Evolutionary conservation across 257 asterid genomes (phyloP).

Genomic region (Eucommia ulmoides): DNA sequence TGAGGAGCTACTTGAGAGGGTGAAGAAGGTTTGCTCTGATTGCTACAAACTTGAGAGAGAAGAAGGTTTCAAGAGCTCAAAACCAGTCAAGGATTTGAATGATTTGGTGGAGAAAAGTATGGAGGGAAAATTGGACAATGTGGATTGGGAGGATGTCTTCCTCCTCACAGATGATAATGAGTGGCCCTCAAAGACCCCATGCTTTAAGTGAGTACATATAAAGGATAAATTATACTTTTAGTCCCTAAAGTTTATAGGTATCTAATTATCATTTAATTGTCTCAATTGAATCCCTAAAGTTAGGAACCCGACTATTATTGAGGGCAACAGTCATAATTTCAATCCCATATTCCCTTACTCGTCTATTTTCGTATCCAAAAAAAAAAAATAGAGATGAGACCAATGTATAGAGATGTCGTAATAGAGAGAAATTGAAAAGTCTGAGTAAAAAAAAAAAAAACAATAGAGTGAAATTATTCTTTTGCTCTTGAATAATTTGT

Average conservation of each 20-base stretch:
- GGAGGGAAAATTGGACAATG: slow-evolving; percentile 31
- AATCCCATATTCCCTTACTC: neutral
- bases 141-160: slow-evolving; percentile 87
- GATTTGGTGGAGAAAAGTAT: slow-evolving; percentile 35
- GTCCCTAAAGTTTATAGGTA: no score
- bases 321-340: no score
- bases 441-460: no score
- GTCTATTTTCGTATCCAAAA: neutral
- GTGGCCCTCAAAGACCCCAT: slow-evolving; percentile 45
- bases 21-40: slow-evolving; percentile 59
- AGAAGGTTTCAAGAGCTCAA: slow-evolving; percentile 43
- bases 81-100: slow-evolving; percentile 27
- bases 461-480: no score
- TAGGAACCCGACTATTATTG: no score
- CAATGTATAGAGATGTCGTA: no score
- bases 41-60: no score
- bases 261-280: no score
- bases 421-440: no score
- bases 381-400: no score
- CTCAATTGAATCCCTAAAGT: no score
- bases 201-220: slow-evolving; percentile 41
- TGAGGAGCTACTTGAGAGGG: slow-evolving; percentile 58
- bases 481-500: neutral
- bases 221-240: no score
- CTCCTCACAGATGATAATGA: slow-evolving; percentile 58